phyloP scores from a whole-genome alignment of 2,329 filamentous ascomycete species.

The Dryadomyces quercus-mongolicae region DNA sequence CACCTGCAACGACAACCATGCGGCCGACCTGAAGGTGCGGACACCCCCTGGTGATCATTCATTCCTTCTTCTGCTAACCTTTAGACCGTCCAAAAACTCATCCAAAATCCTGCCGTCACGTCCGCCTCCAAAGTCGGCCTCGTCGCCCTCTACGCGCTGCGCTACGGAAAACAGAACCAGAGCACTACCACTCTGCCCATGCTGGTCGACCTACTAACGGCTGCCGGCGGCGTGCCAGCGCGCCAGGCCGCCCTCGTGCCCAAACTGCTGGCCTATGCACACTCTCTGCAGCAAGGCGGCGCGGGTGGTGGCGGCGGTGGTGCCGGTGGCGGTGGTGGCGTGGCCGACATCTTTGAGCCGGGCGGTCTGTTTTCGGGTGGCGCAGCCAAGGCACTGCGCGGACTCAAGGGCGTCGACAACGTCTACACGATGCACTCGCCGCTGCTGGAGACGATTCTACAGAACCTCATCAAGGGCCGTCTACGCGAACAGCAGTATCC shows the following conservation, averaged over 20 bases:
- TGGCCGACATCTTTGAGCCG: constrained; percentile 86
- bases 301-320: constrained; percentile 59
- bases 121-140: constrained; percentile 76
- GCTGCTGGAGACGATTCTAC: constrained; percentile 71
- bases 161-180: constrained; percentile 79
- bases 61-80: not conserved
- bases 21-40: constrained; percentile 72
- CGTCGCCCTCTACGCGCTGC: constrained; percentile 86
- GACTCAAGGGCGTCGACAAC: constrained; percentile 93
- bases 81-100: constrained; percentile 72
- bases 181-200: constrained; percentile 73
- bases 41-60: not conserved
- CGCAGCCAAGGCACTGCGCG: constrained; percentile 69
- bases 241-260: constrained; percentile 68
- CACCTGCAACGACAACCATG: constrained; percentile 93
- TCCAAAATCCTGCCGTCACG: constrained; percentile 67
- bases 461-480: constrained; percentile 86
- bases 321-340: constrained; percentile 59
- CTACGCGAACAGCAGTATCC: constrained; percentile 81
- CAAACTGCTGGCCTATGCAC: constrained; percentile 74
- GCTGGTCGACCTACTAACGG: constrained; percentile 73
- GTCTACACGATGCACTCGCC: constrained; percentile 98
- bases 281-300: constrained; percentile 70
- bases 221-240: constrained; percentile 68
- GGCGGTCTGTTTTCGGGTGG: constrained; percentile 75